Evolutionary conservation across 2,329 filamentous ascomycete genomes (phyloP).

Genomic region (Dactylellina sp.): DNA sequence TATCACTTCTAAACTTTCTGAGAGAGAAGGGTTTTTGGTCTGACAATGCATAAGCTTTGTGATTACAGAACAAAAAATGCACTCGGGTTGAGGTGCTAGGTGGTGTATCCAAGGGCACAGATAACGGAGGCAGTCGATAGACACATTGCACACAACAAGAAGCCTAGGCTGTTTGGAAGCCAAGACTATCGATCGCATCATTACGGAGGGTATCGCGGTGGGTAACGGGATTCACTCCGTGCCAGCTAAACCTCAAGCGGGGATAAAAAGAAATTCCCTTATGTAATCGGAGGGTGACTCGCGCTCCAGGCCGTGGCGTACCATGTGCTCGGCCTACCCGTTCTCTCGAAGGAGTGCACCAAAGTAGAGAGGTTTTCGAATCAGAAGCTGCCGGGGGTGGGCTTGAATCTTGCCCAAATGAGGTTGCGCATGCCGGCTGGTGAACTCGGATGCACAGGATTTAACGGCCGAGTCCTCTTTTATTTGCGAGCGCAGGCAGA

Average conservation of each 20-base stretch:
- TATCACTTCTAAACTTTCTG: background rate
- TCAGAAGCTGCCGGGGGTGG: background rate
- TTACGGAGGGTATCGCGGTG: conserved; percentile 20
- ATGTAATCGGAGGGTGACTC: conserved; percentile 21
- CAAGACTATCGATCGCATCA: background rate
- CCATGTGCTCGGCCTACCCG: conserved; percentile 32
- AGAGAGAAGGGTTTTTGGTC: background rate
- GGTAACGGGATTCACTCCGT: conserved; percentile 14
- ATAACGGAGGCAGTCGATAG: too few relatives aligned
- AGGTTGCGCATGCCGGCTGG: conserved; percentile 25
- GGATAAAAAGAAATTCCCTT: conserved; percentile 31
- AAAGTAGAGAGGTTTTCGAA: background rate
- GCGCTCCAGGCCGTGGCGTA: background rate
- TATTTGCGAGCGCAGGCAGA: conserved; percentile 42
- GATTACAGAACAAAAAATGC: background rate
- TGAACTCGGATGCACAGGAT: conserved; percentile 20
- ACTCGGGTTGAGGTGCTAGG: too few relatives aligned
- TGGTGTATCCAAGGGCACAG: too few relatives aligned
- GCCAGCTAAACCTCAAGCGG: background rate
- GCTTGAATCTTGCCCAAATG: conserved; percentile 28
- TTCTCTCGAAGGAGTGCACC: conserved; percentile 6
- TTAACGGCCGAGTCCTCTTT: conserved; percentile 47
- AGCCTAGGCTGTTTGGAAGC: too few relatives aligned
- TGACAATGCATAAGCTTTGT: conserved; percentile 8
- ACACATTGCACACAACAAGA: too few relatives aligned